Evolutionary conservation across 2,329 filamentous ascomycete genomes (phyloP).

Genomic region (Neopestalotiopsis rosae): DNA sequence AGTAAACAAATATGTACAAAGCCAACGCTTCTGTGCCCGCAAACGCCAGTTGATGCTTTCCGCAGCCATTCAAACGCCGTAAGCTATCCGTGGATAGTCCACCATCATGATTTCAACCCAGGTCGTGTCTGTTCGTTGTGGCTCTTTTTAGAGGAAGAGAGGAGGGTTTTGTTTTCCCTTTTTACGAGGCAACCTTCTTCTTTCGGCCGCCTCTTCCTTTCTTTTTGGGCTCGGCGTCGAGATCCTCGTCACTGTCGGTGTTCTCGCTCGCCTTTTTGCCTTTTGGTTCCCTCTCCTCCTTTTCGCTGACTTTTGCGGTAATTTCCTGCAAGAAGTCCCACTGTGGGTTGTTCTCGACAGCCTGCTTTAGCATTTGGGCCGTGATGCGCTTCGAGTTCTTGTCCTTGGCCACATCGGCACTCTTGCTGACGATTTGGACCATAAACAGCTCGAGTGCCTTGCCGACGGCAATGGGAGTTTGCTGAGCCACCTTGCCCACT

Average conservation of each 20-base stretch:
- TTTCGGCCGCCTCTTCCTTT: conserved; percentile 52
- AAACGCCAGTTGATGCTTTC: conserved; percentile 34
- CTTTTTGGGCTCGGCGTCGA: conserved; percentile 50
- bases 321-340: conserved; percentile 95
- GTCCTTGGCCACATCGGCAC: conserved; percentile 80
- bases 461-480: conserved; percentile 93
- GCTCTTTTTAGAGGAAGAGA: conserved; percentile 18
- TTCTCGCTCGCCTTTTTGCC: conserved; percentile 55
- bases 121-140: conserved; percentile 28
- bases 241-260: conserved; percentile 58
- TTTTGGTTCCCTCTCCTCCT: conserved; percentile 52
- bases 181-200: conserved; percentile 51
- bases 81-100: conserved; percentile 15
- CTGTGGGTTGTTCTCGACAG: conserved; percentile 85
- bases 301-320: conserved; percentile 74
- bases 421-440: conserved; percentile 90
- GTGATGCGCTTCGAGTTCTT: conserved; percentile 90
- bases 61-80: conserved; percentile 31
- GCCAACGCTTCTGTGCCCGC: conserved; percentile 20
- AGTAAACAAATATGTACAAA: conserved; percentile 3
- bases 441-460: conserved; percentile 98
- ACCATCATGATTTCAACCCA: conserved; percentile 26
- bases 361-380: conserved; percentile 88
- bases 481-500: conserved; percentile 96
- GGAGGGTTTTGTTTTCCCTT: neutral